Evolutionary conservation across 2,329 filamentous ascomycete species (phyloP).

Genomic region (Alternaria ethzedia): DNA sequence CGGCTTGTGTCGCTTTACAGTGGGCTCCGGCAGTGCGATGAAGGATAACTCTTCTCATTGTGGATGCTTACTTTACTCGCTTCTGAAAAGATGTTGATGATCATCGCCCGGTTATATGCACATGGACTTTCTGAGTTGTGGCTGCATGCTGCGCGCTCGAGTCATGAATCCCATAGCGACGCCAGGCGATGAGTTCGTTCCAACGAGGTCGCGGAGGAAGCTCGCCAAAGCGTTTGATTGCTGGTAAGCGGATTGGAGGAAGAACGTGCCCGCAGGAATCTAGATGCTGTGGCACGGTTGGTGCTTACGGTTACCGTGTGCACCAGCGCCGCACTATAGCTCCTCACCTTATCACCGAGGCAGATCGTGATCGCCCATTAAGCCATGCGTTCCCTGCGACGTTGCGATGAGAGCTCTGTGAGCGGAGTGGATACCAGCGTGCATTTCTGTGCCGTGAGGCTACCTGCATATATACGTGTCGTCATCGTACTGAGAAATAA

Average conservation of each 20-base stretch:
- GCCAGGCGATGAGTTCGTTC: background rate
- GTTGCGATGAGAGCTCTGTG: conserved; percentile 5
- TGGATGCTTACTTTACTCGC: background rate
- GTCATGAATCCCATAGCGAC: background rate
- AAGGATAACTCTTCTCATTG: background rate
- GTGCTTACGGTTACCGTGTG: conserved; percentile 4
- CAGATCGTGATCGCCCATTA: conserved; percentile 15
- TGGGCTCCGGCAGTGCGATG: background rate
- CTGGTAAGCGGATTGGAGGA: conserved; percentile 25
- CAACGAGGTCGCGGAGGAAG: conserved; percentile 5
- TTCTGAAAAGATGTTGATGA: background rate
- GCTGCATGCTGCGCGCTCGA: conserved; percentile 16
- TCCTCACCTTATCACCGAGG: conserved; percentile 21
- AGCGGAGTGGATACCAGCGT: conserved; percentile 20
- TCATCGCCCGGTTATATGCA: conserved; percentile 25
- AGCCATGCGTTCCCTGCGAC: conserved; percentile 6
- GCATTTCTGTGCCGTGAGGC: conserved; percentile 23
- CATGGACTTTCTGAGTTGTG: conserved; percentile 13
- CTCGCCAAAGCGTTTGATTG: conserved; percentile 7
- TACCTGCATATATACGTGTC: conserved; percentile 35
- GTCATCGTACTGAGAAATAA: conserved; percentile 26
- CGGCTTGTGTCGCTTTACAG: conserved; percentile 5
- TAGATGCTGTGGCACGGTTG: conserved; percentile 10
- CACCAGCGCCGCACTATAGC: conserved; percentile 1
- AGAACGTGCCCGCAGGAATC: conserved; percentile 13